A percentile compares a stretch with the other conserved stretches of the same genome.
Conservation (phyloP, 2,329 filamentous ascomycete species). For the Pyricularia grisea region DNA sequence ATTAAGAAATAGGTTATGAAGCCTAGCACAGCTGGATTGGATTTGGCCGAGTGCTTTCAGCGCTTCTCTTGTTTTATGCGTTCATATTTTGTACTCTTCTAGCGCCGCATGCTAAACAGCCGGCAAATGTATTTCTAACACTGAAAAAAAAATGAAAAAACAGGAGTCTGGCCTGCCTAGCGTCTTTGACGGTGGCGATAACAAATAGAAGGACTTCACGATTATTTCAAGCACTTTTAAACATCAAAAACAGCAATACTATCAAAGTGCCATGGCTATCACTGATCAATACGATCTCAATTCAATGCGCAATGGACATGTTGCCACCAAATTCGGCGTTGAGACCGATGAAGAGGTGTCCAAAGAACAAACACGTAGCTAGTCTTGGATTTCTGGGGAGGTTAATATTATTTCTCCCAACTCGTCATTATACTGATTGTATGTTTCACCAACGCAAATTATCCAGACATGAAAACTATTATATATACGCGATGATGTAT, state of each 20-base stretch:
- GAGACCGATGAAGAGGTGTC: background rate
- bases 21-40: background rate
- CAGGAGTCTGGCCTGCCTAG: background rate
- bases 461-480: background rate
- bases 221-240: background rate
- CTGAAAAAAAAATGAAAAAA: no score
- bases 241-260: no score
- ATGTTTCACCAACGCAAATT: background rate
- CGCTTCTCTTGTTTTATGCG: background rate
- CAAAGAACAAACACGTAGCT: background rate
- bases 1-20: background rate
- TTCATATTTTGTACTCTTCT: background rate
- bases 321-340: background rate
- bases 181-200: background rate
- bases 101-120: background rate
- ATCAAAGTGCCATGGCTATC: background rate
- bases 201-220: background rate
- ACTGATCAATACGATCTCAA: background rate
- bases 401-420: background rate
- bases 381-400: background rate
- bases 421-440: background rate
- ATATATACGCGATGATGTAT: background rate
- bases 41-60: background rate
- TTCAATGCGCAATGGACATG: background rate
- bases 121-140: background rate